A percentile compares a stretch with the other conserved stretches of the same genome.
Conservation (phyloP, 495 filamentous ascomycete genomes). For the Alectoria sarmentosa region DNA sequence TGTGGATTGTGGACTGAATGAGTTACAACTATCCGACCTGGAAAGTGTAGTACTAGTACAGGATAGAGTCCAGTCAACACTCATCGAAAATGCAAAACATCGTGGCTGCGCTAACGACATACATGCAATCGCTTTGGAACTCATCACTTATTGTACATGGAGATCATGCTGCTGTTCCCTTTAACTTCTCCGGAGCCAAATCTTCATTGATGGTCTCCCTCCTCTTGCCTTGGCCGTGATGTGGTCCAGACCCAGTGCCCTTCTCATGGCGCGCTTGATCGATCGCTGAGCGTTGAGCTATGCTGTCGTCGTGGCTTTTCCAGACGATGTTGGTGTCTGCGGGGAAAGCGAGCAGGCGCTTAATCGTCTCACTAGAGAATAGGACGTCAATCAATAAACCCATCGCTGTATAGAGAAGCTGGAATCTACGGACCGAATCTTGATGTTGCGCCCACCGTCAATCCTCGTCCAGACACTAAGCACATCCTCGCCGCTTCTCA, state of each 20-base stretch:
- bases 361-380: conserved; percentile 74
- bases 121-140: conserved; percentile 18
- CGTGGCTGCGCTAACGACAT: conserved; percentile 22
- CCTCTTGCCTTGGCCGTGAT: conserved; percentile 42
- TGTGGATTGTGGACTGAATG: neutral
- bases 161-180: conserved; percentile 26
- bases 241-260: conserved; percentile 40
- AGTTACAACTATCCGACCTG: conserved; percentile 11
- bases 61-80: conserved; percentile 2
- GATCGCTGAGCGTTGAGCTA: conserved; percentile 71
- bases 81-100: conserved; percentile 14
- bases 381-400: conserved; percentile 9
- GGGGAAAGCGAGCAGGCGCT: conserved; percentile 77
- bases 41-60: conserved; percentile 8
- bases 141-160: conserved; percentile 27
- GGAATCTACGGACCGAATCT: conserved; percentile 68
- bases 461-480: conserved; percentile 95
- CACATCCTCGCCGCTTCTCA: conserved; percentile 92
- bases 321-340: conserved; percentile 84
- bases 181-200: conserved; percentile 39
- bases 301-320: conserved; percentile 83
- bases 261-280: conserved; percentile 80
- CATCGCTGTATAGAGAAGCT: conserved; percentile 6
- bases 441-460: conserved; percentile 86
- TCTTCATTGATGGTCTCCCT: conserved; percentile 42